These are phyloP conservation scores for Arthrobotrys musiformis DNA, from an alignment of 2,329 filamentous ascomycete genomes.

Conservation along the genomic window DNA sequence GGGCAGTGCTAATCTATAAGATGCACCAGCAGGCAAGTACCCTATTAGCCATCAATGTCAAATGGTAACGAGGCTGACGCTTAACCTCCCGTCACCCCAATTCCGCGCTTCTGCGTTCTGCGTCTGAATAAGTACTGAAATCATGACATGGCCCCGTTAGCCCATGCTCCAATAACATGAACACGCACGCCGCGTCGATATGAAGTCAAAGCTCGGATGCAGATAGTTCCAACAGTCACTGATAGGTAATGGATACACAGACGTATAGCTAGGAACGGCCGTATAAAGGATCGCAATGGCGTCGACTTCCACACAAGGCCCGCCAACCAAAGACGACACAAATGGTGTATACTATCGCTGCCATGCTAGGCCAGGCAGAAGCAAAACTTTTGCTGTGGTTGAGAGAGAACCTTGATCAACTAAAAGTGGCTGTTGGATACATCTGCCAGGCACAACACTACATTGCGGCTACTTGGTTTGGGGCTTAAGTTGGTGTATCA, in stretches of 20 bases:
- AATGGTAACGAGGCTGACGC: constrained; percentile 51
- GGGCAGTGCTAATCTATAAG: constrained; percentile 46
- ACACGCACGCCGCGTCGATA: not conserved
- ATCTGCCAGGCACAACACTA: constrained; percentile 29
- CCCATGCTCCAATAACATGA: constrained; percentile 2
- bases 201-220: not conserved
- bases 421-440: constrained; percentile 32
- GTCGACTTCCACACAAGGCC: constrained; percentile 3
- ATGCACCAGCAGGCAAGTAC: not conserved
- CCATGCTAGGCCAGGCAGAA: constrained; percentile 25
- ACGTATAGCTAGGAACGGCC: not conserved
- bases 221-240: constrained; percentile 6
- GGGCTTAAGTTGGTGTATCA: constrained; percentile 1
- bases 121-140: not conserved
- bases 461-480: constrained; percentile 5
- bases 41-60: constrained; percentile 13
- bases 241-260: not conserved
- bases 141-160: constrained; percentile 26
- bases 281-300: constrained; percentile 15
- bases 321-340: constrained; percentile 1
- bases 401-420: not conserved
- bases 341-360: not conserved
- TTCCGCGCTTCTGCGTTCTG: constrained; percentile 39
- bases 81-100: constrained; percentile 19
- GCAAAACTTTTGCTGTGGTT: constrained; percentile 16